phyloP scores from a whole-genome alignment of 306 rosid species.

The Crotalaria pallida region DNA sequence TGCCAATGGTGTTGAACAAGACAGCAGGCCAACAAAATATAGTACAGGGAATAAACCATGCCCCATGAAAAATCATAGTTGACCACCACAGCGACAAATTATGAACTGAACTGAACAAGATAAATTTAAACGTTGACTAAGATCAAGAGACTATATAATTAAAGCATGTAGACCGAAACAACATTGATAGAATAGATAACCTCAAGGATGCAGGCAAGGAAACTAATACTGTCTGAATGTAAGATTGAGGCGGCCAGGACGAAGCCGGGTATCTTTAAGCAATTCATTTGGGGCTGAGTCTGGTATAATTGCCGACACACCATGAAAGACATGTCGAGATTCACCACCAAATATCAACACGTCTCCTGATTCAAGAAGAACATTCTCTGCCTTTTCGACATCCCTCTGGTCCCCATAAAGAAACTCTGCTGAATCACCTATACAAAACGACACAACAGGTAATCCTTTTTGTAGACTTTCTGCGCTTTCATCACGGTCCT shows the following conservation, averaged over 20 bases:
- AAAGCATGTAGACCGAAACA: neutral
- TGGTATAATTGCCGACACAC: slow-evolving; percentile 50
- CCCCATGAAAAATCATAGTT: neutral
- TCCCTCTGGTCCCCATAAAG: slow-evolving; percentile 53
- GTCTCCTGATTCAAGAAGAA: slow-evolving; percentile 63
- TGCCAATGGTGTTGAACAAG: neutral
- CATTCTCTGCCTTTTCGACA: slow-evolving; percentile 35
- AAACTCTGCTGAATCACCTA: slow-evolving; percentile 76
- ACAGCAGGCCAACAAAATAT: neutral
- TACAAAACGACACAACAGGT: slow-evolving; percentile 64
- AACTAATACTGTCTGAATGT: slow-evolving; percentile 51
- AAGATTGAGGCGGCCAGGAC: slow-evolving; percentile 65
- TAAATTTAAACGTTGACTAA: neutral
- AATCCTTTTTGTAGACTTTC: slow-evolving; percentile 44
- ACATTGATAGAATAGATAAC: neutral
- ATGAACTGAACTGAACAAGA: neutral
- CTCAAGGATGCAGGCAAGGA: neutral
- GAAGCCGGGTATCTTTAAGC: slow-evolving; percentile 31
- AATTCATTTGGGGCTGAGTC: slow-evolving; percentile 48
- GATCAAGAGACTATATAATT: neutral
- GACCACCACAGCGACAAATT: neutral
- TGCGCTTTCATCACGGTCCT: slow-evolving; percentile 69
- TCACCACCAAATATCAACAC: slow-evolving; percentile 66
- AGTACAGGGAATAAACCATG: neutral
- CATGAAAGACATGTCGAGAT: slow-evolving; percentile 61